Evolutionary conservation across 441 rosid genomes (phyloP).

Genomic region (Codiaeum variegatum): DNA sequence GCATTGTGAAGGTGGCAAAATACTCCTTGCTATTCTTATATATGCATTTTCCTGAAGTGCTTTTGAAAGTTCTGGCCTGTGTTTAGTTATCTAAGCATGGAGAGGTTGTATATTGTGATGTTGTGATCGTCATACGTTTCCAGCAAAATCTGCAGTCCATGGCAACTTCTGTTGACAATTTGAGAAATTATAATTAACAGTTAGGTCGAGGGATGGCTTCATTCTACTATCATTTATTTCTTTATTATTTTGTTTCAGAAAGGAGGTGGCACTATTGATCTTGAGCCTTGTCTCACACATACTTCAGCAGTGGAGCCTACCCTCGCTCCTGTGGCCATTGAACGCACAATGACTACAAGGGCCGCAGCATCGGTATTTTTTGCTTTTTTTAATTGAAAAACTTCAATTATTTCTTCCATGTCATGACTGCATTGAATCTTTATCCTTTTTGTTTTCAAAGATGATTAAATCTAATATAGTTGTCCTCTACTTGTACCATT

Average conservation of each 20-base stretch:
- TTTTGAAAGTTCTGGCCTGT: neutral
- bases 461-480: neutral
- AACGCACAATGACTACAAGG: conserved; percentile 96
- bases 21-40: conserved; percentile 16
- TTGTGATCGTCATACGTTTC: neutral
- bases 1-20: conserved; percentile 80
- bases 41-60: neutral
- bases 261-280: conserved; percentile 95
- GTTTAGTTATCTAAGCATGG: neutral
- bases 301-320: conserved; percentile 96
- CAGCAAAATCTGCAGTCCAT: neutral
- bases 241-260: conserved; percentile 45
- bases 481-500: neutral
- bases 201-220: neutral
- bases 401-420: neutral
- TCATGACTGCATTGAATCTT: neutral
- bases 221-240: neutral
- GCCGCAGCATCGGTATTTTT: conserved; percentile 89
- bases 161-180: neutral
- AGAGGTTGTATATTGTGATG: neutral
- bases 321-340: conserved; percentile 98
- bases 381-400: conserved; percentile 3
- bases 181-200: neutral
- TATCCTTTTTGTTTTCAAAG: neutral
- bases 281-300: conserved; percentile 93